Evolutionary conservation across 345 rosid species (phyloP), one percentile per base, ranked within the genome.

Genomic region (Corchorus capsularis): DNA sequence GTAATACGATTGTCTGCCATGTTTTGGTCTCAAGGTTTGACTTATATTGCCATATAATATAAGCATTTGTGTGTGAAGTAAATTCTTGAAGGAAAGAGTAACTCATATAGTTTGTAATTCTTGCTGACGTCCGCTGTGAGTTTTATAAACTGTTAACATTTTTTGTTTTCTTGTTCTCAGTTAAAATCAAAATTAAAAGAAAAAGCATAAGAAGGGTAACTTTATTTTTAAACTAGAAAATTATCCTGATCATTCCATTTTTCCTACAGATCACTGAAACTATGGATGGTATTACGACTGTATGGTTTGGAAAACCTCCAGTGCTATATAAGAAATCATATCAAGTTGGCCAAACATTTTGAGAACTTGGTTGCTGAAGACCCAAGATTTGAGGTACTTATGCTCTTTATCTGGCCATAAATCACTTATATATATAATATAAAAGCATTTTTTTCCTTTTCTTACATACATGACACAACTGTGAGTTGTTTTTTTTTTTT

Each of bases 221-320:
- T 61, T 41, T 43, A 10, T 65, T 43, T 43, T 1, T 17, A 14
- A 61, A 39, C 27, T 37, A 19, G 70, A 10, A 37, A 37, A 1
- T 39, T 41, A 13, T 27, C 27, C 50, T 46, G 6, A 39, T 3
- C 43, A 39, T 39, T 67, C 63, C 39, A 32, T 13, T 46, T 74
- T 71, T 35, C 4, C 41, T 9, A 57, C 79, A 94, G 97, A 77
- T 94, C 98, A 71, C 77, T 94, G 87, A 94, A 94, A 79, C 81
- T 93, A 69, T 93, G 98, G 97, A 90, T 93, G 97, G 97, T 94
- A 32, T 82, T 94, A 77, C 79, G 95, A 54, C 83, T 94, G 34
- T 93, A 94, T 80, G 98, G 98, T 79, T 19, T 87, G 73, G 90
- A 90, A 81, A 85, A 82, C 46, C 90, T 93, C 59, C 95, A 82